Evolutionary conservation across 2,329 filamentous ascomycete species (phyloP).

Genomic region (Aureobasidium musti): DNA sequence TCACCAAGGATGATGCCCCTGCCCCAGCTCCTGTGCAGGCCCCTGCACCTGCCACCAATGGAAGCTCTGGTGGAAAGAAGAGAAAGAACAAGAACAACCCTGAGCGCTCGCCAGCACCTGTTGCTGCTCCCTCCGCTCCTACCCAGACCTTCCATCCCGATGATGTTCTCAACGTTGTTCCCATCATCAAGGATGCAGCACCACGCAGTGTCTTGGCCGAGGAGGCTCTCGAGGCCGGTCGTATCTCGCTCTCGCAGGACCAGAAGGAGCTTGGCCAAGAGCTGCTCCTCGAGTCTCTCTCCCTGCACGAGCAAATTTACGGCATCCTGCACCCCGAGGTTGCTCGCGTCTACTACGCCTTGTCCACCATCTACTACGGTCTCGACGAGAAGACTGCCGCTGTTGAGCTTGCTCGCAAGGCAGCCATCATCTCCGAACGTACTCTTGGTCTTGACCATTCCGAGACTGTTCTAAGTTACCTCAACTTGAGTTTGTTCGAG

Average conservation of each 20-base stretch:
- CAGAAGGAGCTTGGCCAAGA: constrained; percentile 97
- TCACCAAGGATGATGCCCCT: constrained; percentile 51
- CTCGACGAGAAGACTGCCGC: constrained; percentile 97
- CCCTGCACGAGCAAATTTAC: constrained; percentile 97
- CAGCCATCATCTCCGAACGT: constrained; percentile 91
- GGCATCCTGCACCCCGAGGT: constrained; percentile 96
- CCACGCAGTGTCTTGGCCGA: constrained; percentile 89
- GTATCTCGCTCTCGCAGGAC: constrained; percentile 92
- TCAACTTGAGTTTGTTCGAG: constrained; percentile 92
- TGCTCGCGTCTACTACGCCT: constrained; percentile 87
- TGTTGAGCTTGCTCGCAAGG: constrained; percentile 92
- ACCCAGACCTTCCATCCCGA: constrained; percentile 73
- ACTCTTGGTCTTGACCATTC: constrained; percentile 91
- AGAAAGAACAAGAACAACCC: constrained; percentile 61
- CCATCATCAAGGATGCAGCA: constrained; percentile 89
- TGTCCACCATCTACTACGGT: constrained; percentile 96
- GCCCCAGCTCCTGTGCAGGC: constrained; percentile 36
- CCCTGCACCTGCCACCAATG: constrained; percentile 41
- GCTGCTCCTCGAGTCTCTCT: constrained; percentile 90
- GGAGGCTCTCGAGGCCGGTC: constrained; percentile 91
- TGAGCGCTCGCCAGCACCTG: constrained; percentile 51
- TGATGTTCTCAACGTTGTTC: constrained; percentile 90
- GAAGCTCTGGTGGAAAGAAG: constrained; percentile 45
- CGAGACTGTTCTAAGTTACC: constrained; percentile 91
- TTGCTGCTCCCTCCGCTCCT: constrained; percentile 50